A percentile compares a stretch with the other conserved stretches of the same genome.
These are phyloP conservation scores for Chlorokybus atmophyticus DNA, from an alignment of 139 green algal genomes.

Conservation along the genomic window DNA sequence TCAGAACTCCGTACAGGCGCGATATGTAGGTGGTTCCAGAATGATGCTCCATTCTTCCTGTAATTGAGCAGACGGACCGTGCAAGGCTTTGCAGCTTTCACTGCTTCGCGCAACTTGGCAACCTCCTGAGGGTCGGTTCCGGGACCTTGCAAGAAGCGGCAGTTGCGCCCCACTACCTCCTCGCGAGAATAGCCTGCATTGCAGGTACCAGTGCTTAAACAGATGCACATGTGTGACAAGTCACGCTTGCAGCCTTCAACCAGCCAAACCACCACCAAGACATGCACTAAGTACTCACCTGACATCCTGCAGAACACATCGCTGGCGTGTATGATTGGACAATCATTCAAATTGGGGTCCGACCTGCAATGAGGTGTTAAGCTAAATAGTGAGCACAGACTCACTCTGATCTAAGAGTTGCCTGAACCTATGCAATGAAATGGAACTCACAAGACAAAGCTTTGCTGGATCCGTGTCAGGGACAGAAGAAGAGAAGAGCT, in stretches of 20 bases:
- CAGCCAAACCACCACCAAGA: too few species aligned
- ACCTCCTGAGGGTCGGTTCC: slow-evolving; percentile 81
- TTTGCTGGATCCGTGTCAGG: slow-evolving; percentile 15
- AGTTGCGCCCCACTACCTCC: slow-evolving; percentile 24
- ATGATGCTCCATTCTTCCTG: slow-evolving; percentile 71
- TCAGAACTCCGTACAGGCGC: slow-evolving; percentile 55
- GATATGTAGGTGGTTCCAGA: slow-evolving; percentile 94
- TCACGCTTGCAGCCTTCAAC: too few species aligned
- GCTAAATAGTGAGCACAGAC: too few species aligned
- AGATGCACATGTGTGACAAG: too few species aligned
- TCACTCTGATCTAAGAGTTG: too few species aligned
- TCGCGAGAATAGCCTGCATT: slow-evolving; percentile 20
- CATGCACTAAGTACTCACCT: too few species aligned
- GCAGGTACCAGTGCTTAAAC: too few species aligned
- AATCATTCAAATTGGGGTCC: too few species aligned
- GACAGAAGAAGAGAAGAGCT: slow-evolving; percentile 12
- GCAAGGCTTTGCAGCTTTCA: slow-evolving; percentile 34
- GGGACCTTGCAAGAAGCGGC: slow-evolving; percentile 40
- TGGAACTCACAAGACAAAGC: slow-evolving; percentile 20
- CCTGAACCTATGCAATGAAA: too few species aligned
- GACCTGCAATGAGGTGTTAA: too few species aligned
- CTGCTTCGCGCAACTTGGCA: slow-evolving; percentile 57
- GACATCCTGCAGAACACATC: too few species aligned
- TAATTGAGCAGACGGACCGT: slow-evolving; percentile 81
- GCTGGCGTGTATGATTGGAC: too few species aligned